Conservation (phyloP, 805 yeast species). For the Pichia eremophila region DNA sequence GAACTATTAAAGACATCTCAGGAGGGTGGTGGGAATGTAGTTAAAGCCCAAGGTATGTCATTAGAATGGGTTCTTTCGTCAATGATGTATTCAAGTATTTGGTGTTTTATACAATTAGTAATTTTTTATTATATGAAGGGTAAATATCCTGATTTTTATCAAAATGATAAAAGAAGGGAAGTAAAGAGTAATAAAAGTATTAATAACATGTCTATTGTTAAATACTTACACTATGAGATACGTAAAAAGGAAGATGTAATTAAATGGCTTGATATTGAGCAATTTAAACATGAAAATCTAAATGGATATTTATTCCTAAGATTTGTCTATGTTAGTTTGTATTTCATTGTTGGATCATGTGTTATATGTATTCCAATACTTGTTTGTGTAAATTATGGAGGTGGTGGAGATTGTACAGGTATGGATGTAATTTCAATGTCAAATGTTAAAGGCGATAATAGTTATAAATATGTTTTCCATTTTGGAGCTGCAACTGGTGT, state of each 20-base stretch:
- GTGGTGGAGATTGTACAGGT: constrained; percentile 25
- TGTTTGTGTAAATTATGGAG: not conserved
- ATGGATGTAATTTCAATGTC: constrained; percentile 66
- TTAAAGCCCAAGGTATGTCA: constrained; percentile 36
- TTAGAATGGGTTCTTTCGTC: constrained; percentile 48
- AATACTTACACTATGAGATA: not conserved
- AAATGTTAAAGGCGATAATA: constrained; percentile 47
- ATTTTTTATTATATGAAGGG: constrained; percentile 31
- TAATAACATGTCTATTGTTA: not conserved
- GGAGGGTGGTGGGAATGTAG: constrained; percentile 3
- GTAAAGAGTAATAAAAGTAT: not conserved
- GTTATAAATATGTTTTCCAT: constrained; percentile 49
- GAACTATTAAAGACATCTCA: constrained; percentile 2
- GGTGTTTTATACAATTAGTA: constrained; percentile 44
- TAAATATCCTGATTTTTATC: constrained; percentile 37
- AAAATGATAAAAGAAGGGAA: constrained; percentile 34
- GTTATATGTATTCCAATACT: constrained; percentile 38
- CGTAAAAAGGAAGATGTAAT: constrained; percentile 13
- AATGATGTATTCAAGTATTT: constrained; percentile 41
- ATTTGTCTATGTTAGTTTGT: constrained; percentile 41
- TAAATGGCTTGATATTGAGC: constrained; percentile 25
- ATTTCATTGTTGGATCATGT: constrained; percentile 45
- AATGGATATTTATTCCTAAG: constrained; percentile 51
- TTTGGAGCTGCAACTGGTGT: constrained; percentile 48
- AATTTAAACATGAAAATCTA: constrained; percentile 25